Conservation (phyloP, 169 alveolate species). For the Neospora caninum region DNA sequence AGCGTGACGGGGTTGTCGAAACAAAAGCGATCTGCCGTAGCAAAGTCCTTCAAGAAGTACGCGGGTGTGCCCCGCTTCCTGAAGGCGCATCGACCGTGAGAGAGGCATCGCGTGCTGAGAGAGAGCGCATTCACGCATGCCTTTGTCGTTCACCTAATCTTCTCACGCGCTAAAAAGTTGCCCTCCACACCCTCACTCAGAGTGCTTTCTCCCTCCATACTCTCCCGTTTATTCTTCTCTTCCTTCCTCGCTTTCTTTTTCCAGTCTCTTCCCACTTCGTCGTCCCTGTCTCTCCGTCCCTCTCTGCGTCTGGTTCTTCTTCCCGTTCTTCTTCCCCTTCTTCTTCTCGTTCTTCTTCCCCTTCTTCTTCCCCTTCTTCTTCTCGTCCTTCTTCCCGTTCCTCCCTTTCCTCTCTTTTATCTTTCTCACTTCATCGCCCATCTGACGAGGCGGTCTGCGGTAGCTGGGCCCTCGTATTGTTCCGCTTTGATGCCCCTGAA, state of each 20-base stretch:
- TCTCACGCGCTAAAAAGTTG: too few species aligned
- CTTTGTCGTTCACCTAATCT: too few species aligned
- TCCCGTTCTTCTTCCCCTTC: neutral
- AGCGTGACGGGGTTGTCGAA: slow-evolving; percentile 17
- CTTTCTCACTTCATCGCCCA: neutral
- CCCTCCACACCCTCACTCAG: too few species aligned
- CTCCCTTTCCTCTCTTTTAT: neutral
- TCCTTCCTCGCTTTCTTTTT: too few species aligned
- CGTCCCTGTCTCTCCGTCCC: too few species aligned
- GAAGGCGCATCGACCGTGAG: neutral
- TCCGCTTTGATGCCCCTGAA: too few species aligned
- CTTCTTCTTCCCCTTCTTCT: neutral
- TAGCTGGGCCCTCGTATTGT: neutral
- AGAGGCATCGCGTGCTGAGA: neutral
- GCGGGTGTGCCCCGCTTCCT: slow-evolving; percentile 3
- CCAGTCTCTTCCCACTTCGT: too few species aligned
- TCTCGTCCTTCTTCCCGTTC: neutral
- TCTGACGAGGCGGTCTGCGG: neutral
- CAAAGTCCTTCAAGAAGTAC: neutral
- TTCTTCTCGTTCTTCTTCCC: neutral
- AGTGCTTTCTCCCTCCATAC: too few species aligned
- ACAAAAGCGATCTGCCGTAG: neutral
- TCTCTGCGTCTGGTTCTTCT: neutral
- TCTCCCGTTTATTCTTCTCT: too few species aligned
- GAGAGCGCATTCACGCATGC: too few species aligned